Evolutionary conservation across 1,284 basidiomycete genomes (phyloP), one percentile per base, ranked within the genome.

Genomic region (Tausonia pullulans): DNA sequence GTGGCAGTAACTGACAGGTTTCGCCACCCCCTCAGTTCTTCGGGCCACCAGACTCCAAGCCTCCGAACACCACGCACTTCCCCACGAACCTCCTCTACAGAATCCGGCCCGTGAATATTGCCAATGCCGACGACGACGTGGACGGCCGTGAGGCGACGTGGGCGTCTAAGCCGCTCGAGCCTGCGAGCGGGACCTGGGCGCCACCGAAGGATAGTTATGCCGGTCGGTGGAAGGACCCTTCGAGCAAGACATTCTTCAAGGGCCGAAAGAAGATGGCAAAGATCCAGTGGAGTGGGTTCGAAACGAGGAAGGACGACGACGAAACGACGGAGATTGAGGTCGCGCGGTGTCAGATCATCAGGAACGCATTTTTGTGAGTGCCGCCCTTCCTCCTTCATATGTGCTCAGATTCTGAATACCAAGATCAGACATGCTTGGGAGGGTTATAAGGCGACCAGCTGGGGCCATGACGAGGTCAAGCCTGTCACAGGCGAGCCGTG

Each of bases 381-480:
- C 9, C 11, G 11, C 10, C 10, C 1, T 41, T 14, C 7, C 13
- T 8, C 27, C 55, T 13, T 44, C 46, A 9, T 62, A 27, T 27
- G 44, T 39, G 14, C 43, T 14, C 40, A 27, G 27, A 2, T 27
- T 1, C 27, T 27, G 27, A 27, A 27, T 27, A 27, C 27, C 27
- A 45, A 16, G 5, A 2, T 4, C 56, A 65, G 64, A 11, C 61
- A 73, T 58, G 75, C 74, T 44, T 78, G 77, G 77, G 74, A 76
- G 55, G 72, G 67, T 16, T 78, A 78, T 69, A 78, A 78, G 71
- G 69, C 71, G 56, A 53, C 71, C 59, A 76, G 76, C 27, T 78
- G 77, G 77, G 75, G 74, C 72, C 73, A 75, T 65, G 77, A 78
- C 65, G 77, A 78, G 67, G 69, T 78, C 45, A 67, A 67, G 65